These are phyloP conservation scores for Eucalyptus sp. DNA, from an alignment of 345 rosid species.

Conservation along the genomic window DNA sequence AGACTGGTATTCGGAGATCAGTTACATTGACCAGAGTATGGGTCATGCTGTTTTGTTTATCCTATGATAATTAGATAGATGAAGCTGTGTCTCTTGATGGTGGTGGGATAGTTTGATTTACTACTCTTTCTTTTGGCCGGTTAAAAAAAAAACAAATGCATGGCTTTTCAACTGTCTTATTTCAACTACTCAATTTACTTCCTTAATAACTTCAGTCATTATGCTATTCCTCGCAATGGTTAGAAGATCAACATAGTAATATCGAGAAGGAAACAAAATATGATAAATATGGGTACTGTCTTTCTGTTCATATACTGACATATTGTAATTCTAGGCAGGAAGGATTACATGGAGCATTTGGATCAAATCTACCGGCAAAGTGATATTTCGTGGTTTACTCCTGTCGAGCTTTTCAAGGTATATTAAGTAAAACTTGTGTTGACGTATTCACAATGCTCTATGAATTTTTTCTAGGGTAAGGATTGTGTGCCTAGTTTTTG, in stretches of 20 bases:
- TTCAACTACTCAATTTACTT: not conserved
- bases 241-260: not conserved
- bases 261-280: not conserved
- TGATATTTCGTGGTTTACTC: conserved; percentile 97
- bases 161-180: not conserved
- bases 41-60: not conserved
- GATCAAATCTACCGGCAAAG: conserved; percentile 81
- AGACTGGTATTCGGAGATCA: not conserved
- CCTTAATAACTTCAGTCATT: not conserved
- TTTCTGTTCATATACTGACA: not conserved
- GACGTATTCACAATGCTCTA: not conserved
- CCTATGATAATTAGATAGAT: not conserved
- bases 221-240: not conserved
- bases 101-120: not conserved
- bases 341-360: conserved; percentile 68
- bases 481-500: not conserved
- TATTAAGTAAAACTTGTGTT: not conserved
- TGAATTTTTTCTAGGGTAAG: not conserved
- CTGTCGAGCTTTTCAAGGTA: conserved; percentile 98
- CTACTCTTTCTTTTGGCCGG: not conserved
- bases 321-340: conserved; percentile 41
- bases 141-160: not conserved
- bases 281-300: not conserved
- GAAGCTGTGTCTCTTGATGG: not conserved
- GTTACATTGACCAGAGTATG: not conserved